A percentile compares a stretch with the other conserved stretches of the same genome.
Conservation (phyloP, 1,284 basidiomycete species). For the Ceratobasidium papillatum region DNA sequence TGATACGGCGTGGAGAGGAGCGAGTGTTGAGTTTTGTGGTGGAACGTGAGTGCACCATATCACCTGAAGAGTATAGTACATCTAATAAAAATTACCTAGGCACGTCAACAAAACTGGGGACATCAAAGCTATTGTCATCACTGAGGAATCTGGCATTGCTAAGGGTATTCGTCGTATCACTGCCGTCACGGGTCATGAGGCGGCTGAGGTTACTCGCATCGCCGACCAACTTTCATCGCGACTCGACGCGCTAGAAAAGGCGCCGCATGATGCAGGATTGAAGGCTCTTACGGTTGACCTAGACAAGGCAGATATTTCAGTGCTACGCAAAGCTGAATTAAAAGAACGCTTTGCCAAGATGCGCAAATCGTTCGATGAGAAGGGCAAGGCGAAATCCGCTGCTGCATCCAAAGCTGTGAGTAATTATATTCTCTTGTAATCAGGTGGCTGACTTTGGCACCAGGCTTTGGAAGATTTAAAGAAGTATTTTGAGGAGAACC, state of each 20-base stretch:
- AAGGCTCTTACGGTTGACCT: slow-evolving; percentile 87
- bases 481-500: slow-evolving; percentile 79
- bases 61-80: not conserved
- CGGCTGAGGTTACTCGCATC: slow-evolving; percentile 77
- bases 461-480: slow-evolving; percentile 77
- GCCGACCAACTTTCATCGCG: slow-evolving; percentile 72
- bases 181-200: slow-evolving; percentile 95
- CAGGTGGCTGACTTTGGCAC: not conserved
- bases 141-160: slow-evolving; percentile 96
- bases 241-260: slow-evolving; percentile 70
- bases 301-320: slow-evolving; percentile 88
- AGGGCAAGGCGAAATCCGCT: slow-evolving; percentile 82
- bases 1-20: slow-evolving; percentile 89
- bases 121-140: slow-evolving; percentile 94
- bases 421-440: slow-evolving; percentile 27
- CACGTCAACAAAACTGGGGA: slow-evolving; percentile 95
- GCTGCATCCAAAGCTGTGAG: slow-evolving; percentile 81
- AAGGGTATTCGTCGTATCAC: slow-evolving; percentile 96
- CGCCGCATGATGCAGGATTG: slow-evolving; percentile 82
- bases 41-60: slow-evolving; percentile 77
- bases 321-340: slow-evolving; percentile 83
- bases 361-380: slow-evolving; percentile 86
- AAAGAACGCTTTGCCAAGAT: slow-evolving; percentile 76
- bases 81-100: slow-evolving; percentile 53
- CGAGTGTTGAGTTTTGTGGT: slow-evolving; percentile 97